Percentiles rank a stretch among this genome's conserved stretches.
Evolutionary conservation across 108 stramenopile species (phyloP).

Genomic region (Conticribra weissflogii): DNA sequence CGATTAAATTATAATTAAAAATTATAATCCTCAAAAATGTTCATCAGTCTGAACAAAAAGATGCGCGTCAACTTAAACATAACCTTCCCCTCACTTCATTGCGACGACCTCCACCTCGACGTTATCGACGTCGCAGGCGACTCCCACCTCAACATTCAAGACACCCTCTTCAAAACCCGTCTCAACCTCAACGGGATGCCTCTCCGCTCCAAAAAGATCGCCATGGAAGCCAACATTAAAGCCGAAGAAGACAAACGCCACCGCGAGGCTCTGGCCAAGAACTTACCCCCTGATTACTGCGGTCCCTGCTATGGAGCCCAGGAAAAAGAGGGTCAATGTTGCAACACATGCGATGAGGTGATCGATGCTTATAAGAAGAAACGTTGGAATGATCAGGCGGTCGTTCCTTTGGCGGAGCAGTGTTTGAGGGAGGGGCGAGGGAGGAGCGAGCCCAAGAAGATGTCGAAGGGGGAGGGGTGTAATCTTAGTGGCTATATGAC

Average conservation of each 20-base stretch:
- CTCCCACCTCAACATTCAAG: conserved; percentile 91
- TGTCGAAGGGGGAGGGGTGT: conserved; percentile 92
- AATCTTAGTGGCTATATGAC: conserved; percentile 89
- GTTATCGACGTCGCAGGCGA: conserved; percentile 99
- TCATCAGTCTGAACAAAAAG: conserved; percentile 69
- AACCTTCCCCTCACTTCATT: conserved; percentile 93
- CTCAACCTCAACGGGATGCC: conserved; percentile 43
- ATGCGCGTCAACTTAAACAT: conserved; percentile 95
- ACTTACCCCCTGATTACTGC: conserved; percentile 86
- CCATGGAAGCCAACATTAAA: conserved; percentile 46
- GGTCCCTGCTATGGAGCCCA: conserved; percentile 96
- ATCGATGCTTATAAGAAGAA: conserved; percentile 64
- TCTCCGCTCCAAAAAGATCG: conserved; percentile 4
- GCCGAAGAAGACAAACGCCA: conserved; percentile 51
- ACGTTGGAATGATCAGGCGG: conserved; percentile 75
- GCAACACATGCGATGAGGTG: conserved; percentile 86
- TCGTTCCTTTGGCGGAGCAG: conserved; percentile 85
- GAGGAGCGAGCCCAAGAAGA: conserved; percentile 53
- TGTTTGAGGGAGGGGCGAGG: conserved; percentile 92
- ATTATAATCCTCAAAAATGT: neutral
- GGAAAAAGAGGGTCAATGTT: conserved; percentile 74
- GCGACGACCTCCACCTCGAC: conserved; percentile 96
- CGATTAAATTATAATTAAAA: conserved; percentile 6
- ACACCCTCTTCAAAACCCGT: conserved; percentile 69
- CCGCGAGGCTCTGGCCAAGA: conserved; percentile 40